phyloP scores from a whole-genome alignment of 2,329 filamentous ascomycete species.

The Cryphonectria japonica region DNA sequence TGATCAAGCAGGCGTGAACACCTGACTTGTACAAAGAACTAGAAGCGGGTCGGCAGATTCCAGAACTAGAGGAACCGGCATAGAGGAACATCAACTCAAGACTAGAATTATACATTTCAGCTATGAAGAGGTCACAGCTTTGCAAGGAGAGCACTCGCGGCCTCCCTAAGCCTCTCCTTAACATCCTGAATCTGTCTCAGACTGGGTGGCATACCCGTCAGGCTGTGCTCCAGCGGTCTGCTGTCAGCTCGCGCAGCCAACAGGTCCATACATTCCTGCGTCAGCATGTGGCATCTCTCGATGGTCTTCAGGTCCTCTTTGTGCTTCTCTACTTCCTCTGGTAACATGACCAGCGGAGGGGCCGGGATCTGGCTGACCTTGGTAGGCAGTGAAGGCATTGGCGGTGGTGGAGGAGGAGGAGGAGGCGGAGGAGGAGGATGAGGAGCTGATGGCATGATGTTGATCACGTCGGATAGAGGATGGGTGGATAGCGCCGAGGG shows the following conservation, averaged over 20 bases:
- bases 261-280: conserved; percentile 20
- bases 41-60: neutral
- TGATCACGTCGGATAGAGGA: neutral
- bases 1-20: no score
- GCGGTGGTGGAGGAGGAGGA: neutral
- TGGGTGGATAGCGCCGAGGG: neutral
- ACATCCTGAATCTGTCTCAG: conserved; percentile 18
- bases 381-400: neutral
- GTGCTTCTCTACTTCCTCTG: conserved; percentile 15
- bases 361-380: conserved; percentile 12
- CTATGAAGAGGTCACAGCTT: neutral
- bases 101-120: neutral
- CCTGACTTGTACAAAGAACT: neutral
- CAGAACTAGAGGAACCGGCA: neutral
- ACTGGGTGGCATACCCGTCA: conserved; percentile 25
- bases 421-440: neutral
- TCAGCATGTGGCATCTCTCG: conserved; percentile 7
- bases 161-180: conserved; percentile 20
- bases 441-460: neutral
- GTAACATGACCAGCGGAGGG: conserved; percentile 13
- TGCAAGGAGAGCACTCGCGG: conserved; percentile 12
- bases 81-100: neutral
- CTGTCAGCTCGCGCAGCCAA: conserved; percentile 12
- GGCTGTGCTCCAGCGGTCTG: conserved; percentile 9
- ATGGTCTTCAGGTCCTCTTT: neutral